Conservation (phyloP, 2,329 filamentous ascomycete species). For the Teratosphaeria viscida region DNA sequence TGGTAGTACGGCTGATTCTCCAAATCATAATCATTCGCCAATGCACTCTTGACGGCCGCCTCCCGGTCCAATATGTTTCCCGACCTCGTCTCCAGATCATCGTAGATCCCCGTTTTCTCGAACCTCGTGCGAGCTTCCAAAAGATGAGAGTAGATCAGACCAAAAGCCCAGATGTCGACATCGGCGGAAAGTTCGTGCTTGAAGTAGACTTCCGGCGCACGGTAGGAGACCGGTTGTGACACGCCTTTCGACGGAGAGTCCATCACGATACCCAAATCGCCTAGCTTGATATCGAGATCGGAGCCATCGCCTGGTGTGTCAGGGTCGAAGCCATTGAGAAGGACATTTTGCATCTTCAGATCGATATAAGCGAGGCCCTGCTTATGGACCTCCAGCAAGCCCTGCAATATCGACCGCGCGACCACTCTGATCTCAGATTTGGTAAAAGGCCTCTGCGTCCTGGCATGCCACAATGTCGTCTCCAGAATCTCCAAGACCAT, state of each 20-base stretch:
- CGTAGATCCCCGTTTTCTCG: conserved; percentile 17
- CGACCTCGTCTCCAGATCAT: conserved; percentile 9
- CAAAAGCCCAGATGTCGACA: conserved; percentile 21
- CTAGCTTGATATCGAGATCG: conserved; percentile 16
- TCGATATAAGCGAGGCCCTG: conserved; percentile 21
- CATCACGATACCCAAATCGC: conserved; percentile 21
- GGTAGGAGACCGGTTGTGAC: conserved; percentile 19
- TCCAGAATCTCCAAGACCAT: conserved; percentile 19
- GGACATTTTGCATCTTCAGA: conserved; percentile 22
- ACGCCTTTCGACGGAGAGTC: conserved; percentile 13
- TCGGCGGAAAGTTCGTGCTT: conserved; percentile 16
- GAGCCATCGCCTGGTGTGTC: conserved; percentile 6
- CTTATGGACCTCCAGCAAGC: conserved; percentile 15
- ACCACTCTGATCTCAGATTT: conserved; percentile 15
- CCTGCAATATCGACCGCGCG: conserved; percentile 13
- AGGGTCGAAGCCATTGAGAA: conserved; percentile 18
- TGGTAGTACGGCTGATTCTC: conserved; percentile 13
- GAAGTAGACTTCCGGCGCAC: conserved; percentile 22
- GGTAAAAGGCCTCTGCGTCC: conserved; percentile 17
- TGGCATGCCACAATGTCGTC: conserved; percentile 17
- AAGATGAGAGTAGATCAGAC: conserved; percentile 19
- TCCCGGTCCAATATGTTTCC: conserved; percentile 11
- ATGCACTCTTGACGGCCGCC: conserved; percentile 10
- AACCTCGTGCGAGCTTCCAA: conserved; percentile 18
- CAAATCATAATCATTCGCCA: conserved; percentile 20